phyloP scores from a whole-genome alignment of 192 early-diverging fungal species.

The Coemansia sp. region DNA sequence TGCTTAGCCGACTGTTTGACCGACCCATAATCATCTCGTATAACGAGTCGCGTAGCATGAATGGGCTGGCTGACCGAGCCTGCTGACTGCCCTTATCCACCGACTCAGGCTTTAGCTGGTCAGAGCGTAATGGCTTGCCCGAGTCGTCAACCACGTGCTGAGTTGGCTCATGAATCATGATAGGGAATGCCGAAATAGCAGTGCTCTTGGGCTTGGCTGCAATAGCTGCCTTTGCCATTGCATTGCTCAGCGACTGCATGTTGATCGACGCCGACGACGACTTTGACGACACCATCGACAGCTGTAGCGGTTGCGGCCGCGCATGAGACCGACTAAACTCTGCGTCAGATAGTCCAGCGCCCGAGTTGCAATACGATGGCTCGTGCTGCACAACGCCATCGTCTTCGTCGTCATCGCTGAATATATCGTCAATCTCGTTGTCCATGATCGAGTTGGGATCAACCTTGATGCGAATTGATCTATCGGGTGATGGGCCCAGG shows the following conservation, averaged over 20 bases:
- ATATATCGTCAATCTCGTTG: conserved; percentile 46
- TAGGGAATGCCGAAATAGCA: conserved; percentile 41
- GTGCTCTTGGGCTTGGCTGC: background rate
- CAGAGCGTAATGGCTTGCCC: background rate
- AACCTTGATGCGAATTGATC: conserved; percentile 44
- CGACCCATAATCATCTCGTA: conserved; percentile 56
- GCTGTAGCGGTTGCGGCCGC: background rate
- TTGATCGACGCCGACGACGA: conserved; percentile 33
- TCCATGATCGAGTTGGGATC: conserved; percentile 29
- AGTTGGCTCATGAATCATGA: conserved; percentile 15
- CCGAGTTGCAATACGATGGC: conserved; percentile 43
- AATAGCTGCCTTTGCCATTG: conserved; percentile 16
- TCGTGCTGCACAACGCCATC: conserved; percentile 38
- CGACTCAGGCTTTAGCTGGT: conserved; percentile 18
- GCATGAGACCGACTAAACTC: background rate
- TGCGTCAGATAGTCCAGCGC: conserved; percentile 32
- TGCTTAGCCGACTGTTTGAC: conserved; percentile 34
- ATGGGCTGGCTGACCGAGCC: conserved; percentile 31
- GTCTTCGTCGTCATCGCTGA: conserved; percentile 51
- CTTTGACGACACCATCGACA: conserved; percentile 14
- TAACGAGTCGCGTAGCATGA: conserved; percentile 47
- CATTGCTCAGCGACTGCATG: conserved; percentile 44
- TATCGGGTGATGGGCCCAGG: conserved; percentile 4
- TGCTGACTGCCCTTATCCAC: conserved; percentile 12
- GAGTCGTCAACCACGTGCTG: conserved; percentile 16